Percentiles rank a stretch among this genome's conserved stretches.
phyloP scores from a whole-genome alignment of 441 rosid genomes.

The Rhodomyrtus psidioides region DNA sequence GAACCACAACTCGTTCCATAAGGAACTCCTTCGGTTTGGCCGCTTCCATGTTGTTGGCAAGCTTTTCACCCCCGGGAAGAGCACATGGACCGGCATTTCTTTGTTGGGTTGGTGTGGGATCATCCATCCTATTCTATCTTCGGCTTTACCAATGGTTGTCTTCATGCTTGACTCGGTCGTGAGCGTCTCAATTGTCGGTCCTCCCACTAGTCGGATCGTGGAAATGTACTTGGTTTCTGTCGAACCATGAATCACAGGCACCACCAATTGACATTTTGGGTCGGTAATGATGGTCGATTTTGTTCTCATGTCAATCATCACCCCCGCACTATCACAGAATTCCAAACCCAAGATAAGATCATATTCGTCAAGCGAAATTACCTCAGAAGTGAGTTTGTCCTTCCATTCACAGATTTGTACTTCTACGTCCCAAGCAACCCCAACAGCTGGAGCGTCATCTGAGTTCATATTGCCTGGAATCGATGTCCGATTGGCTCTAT shows the following conservation, averaged over 20 bases:
- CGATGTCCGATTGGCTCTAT: neutral
- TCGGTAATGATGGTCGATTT: rapidly evolving
- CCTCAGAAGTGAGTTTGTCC: neutral
- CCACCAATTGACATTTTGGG: neutral
- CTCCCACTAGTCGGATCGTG: neutral
- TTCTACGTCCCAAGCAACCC: neutral
- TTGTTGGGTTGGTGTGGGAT: neutral
- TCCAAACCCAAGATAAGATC: neutral
- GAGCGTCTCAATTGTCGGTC: neutral
- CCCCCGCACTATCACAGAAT: neutral
- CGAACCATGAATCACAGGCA: neutral
- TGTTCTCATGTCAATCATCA: neutral
- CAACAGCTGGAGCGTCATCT: rapidly evolving
- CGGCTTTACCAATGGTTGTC: neutral
- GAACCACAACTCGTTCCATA: neutral
- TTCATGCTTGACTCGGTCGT: neutral
- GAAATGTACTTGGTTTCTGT: neutral
- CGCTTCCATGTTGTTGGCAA: neutral
- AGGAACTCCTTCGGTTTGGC: neutral
- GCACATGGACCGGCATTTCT: neutral
- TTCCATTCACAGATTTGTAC: neutral
- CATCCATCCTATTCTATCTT: neutral
- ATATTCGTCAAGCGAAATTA: neutral
- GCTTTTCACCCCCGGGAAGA: neutral
- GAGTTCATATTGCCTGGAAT: neutral